Conservation (phyloP, 2,329 filamentous ascomycete genomes). For the Lizonia empirigonia region DNA sequence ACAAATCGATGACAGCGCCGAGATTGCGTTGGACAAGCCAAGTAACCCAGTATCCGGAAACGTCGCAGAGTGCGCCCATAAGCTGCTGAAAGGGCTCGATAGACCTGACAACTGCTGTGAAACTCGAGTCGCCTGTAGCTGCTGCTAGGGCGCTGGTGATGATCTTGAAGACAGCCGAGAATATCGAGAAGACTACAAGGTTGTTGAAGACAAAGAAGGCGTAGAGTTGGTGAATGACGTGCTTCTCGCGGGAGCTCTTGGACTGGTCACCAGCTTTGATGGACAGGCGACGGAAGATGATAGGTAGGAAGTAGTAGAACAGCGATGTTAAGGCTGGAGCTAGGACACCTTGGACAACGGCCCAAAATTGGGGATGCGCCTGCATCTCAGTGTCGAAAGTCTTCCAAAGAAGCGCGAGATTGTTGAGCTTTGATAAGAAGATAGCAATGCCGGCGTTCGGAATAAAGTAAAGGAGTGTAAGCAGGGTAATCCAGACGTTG, state of each 20-base stretch:
- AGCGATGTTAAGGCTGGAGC: slow-evolving; percentile 86
- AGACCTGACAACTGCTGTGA: slow-evolving; percentile 70
- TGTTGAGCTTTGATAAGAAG: slow-evolving; percentile 84
- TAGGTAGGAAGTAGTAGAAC: slow-evolving; percentile 85
- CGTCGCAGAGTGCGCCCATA: slow-evolving; percentile 76
- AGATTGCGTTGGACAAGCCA: slow-evolving; percentile 85
- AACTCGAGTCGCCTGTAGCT: slow-evolving; percentile 58
- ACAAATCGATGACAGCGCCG: slow-evolving; percentile 91
- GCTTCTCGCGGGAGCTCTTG: slow-evolving; percentile 88
- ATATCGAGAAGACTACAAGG: slow-evolving; percentile 89
- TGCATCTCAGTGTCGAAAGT: slow-evolving; percentile 71
- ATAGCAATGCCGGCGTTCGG: slow-evolving; percentile 95
- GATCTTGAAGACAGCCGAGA: slow-evolving; percentile 78
- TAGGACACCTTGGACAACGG: slow-evolving; percentile 87
- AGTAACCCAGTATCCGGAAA: slow-evolving; percentile 87
- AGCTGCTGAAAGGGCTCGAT: slow-evolving; percentile 67
- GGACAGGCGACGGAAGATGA: slow-evolving; percentile 86
- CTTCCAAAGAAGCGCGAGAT: slow-evolving; percentile 80
- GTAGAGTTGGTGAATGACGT: slow-evolving; percentile 89
- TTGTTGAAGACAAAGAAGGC: slow-evolving; percentile 99
- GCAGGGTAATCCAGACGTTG: slow-evolving; percentile 78
- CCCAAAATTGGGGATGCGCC: slow-evolving; percentile 72
- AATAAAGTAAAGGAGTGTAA: slow-evolving; percentile 86
- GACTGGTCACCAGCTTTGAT: slow-evolving; percentile 85
- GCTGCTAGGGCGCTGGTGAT: slow-evolving; percentile 53